phyloP scores from a whole-genome alignment of 1,284 basidiomycete species.

The Microbotryum silenes-acaulis region DNA sequence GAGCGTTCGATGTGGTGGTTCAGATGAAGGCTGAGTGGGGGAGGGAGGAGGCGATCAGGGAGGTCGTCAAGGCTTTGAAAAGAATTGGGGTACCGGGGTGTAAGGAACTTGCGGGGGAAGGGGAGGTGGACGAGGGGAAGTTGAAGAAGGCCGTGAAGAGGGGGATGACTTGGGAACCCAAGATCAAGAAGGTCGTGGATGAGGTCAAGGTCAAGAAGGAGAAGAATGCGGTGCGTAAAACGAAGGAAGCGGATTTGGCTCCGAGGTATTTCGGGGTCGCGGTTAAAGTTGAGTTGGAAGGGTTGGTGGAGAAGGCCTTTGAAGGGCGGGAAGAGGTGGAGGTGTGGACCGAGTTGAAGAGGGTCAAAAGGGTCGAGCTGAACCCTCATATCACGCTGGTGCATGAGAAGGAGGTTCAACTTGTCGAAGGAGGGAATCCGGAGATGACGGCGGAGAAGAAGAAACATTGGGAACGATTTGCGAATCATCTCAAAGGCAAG shows the following conservation, averaged over 20 bases:
- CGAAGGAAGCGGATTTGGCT: not conserved
- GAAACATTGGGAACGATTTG: constrained; percentile 19
- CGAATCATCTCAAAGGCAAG: not conserved
- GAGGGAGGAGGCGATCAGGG: constrained; percentile 52
- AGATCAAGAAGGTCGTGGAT: constrained; percentile 35
- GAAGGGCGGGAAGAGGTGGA: constrained; percentile 38
- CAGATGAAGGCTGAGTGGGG: constrained; percentile 56
- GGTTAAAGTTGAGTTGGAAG: constrained; percentile 59
- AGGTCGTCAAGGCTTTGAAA: constrained; percentile 56
- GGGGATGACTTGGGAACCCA: constrained; percentile 49
- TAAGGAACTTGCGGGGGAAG: constrained; percentile 40
- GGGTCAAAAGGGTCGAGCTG: constrained; percentile 48
- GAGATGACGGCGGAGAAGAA: constrained; percentile 39
- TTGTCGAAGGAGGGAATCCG: constrained; percentile 1
- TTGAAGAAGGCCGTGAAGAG: constrained; percentile 55
- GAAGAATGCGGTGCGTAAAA: constrained; percentile 38
- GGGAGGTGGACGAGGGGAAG: constrained; percentile 50
- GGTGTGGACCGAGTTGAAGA: constrained; percentile 42
- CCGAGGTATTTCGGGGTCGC: constrained; percentile 67
- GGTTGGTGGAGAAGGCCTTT: constrained; percentile 46
- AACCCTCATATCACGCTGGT: constrained; percentile 81
- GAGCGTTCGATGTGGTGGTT: constrained; percentile 56
- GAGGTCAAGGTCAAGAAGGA: constrained; percentile 30
- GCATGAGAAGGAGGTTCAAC: constrained; percentile 56
- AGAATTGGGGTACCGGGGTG: constrained; percentile 18